Percentiles rank a stretch among this genome's conserved stretches.
These are phyloP conservation scores for Hemisphaericaspora subhashii DNA, from an alignment of 1,139 yeast genomes.

Conservation along the genomic window DNA sequence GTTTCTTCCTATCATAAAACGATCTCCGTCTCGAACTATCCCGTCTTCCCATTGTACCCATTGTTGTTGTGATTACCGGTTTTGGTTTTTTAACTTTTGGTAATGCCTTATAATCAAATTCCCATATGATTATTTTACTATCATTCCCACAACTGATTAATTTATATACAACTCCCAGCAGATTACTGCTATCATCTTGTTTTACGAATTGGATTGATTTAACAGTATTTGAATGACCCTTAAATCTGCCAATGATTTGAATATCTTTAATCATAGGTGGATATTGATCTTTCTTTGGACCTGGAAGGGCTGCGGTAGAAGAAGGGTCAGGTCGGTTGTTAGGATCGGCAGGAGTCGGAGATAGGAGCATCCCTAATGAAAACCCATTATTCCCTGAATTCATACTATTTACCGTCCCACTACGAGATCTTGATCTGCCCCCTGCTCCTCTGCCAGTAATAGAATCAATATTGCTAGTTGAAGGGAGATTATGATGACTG, in stretches of 20 bases:
- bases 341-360: too few species aligned
- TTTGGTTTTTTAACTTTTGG: slow-evolving; percentile 41
- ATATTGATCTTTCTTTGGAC: slow-evolving; percentile 14
- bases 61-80: too few species aligned
- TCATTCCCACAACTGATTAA: slow-evolving; percentile 72
- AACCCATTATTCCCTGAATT: slow-evolving; percentile 17
- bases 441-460: slow-evolving; percentile 10
- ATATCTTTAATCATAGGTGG: slow-evolving; percentile 46
- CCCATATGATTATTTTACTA: slow-evolving; percentile 69
- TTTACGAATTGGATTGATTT: slow-evolving; percentile 41
- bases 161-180: slow-evolving; percentile 43
- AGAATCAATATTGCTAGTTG: slow-evolving; percentile 16
- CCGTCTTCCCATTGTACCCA: slow-evolving; percentile 5
- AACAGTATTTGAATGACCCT: slow-evolving; percentile 71
- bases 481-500: slow-evolving; percentile 14
- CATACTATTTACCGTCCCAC: slow-evolving; percentile 38
- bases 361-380: slow-evolving; percentile 15
- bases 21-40: slow-evolving; percentile 11
- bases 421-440: slow-evolving; percentile 36
- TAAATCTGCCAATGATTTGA: slow-evolving; percentile 48
- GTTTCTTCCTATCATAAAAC: slow-evolving; percentile 13
- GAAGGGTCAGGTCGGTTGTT: too few species aligned
- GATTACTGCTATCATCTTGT: slow-evolving; percentile 18
- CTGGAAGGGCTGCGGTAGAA: slow-evolving; percentile 21
- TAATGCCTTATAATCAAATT: slow-evolving; percentile 63